These are phyloP conservation scores for Maudiozyma serrabonitensis DNA, from an alignment of 805 yeast genomes.

Conservation along the genomic window DNA sequence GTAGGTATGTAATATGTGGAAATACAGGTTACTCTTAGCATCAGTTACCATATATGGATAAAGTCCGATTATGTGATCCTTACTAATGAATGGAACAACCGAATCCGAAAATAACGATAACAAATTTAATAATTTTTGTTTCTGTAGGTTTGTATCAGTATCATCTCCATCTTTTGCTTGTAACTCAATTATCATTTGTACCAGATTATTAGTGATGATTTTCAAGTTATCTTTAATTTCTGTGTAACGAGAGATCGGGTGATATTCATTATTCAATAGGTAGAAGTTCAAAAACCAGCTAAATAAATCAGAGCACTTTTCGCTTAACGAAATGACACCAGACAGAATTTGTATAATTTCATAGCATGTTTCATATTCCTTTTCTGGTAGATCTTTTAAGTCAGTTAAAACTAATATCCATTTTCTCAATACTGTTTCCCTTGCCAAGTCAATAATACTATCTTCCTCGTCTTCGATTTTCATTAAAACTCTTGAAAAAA, in stretches of 20 bases:
- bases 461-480: conserved; percentile 67
- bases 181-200: conserved; percentile 19
- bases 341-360: conserved; percentile 30
- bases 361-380: conserved; percentile 5
- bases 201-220: conserved; percentile 15
- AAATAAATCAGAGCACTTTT: conserved; percentile 36
- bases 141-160: neutral
- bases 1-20: conserved; percentile 47
- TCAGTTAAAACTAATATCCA: conserved; percentile 27
- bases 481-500: conserved; percentile 43
- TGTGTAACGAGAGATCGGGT: conserved; percentile 6
- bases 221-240: conserved; percentile 9
- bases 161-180: conserved; percentile 25
- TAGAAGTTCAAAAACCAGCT: conserved; percentile 39
- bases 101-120: conserved; percentile 48
- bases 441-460: conserved; percentile 36
- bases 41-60: conserved; percentile 55
- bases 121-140: conserved; percentile 19
- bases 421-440: conserved; percentile 28
- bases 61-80: conserved; percentile 56
- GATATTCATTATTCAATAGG: conserved; percentile 29
- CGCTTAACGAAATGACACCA: conserved; percentile 30
- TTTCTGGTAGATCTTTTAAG: conserved; percentile 7
- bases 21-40: conserved; percentile 32
- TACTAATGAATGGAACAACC: conserved; percentile 44